Evolutionary conservation across 345 rosid species (phyloP).

Genomic region (Populus euphratica): DNA sequence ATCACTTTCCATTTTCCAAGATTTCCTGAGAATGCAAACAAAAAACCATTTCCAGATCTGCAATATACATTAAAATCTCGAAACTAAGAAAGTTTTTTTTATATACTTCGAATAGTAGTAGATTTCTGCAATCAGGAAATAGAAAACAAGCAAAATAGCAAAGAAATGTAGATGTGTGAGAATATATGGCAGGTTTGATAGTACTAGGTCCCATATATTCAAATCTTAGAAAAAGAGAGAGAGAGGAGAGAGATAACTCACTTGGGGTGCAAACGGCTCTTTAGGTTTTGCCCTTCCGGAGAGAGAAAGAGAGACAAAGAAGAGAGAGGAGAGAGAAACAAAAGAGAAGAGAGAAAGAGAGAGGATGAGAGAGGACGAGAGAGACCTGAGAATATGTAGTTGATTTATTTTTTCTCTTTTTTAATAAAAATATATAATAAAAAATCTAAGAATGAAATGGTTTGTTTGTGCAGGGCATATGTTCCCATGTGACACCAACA

Average conservation of each 20-base stretch:
- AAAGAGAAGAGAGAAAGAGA: constrained; percentile 38
- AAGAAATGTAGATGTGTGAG: background rate
- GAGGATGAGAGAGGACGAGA: constrained; percentile 20
- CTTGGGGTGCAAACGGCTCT: constrained; percentile 78
- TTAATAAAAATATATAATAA: background rate
- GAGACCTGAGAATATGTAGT: constrained; percentile 36
- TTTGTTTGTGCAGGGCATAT: constrained; percentile 4
- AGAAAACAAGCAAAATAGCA: background rate
- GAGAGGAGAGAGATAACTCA: constrained; percentile 85
- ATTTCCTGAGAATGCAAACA: constrained; percentile 15
- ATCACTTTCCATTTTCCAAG: constrained; percentile 3
- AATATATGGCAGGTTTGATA: constrained; percentile 26
- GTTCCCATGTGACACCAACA: constrained; percentile 17
- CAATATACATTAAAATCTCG: constrained; percentile 1
- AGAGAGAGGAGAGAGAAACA: constrained; percentile 18
- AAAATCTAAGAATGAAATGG: background rate
- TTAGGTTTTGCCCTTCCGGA: constrained; percentile 84
- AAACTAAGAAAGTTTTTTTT: constrained; percentile 11
- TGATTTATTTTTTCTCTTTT: background rate
- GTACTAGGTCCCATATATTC: constrained; percentile 57
- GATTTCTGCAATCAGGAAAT: constrained; percentile 35
- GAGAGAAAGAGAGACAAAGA: constrained; percentile 47
- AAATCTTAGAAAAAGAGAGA: constrained; percentile 36
- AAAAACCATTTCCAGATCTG: constrained; percentile 37
- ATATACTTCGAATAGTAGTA: constrained; percentile 20